Base-by-base conservation (phyloP, 805 yeast genomes). In the Yamadazyma sp. region DNA sequence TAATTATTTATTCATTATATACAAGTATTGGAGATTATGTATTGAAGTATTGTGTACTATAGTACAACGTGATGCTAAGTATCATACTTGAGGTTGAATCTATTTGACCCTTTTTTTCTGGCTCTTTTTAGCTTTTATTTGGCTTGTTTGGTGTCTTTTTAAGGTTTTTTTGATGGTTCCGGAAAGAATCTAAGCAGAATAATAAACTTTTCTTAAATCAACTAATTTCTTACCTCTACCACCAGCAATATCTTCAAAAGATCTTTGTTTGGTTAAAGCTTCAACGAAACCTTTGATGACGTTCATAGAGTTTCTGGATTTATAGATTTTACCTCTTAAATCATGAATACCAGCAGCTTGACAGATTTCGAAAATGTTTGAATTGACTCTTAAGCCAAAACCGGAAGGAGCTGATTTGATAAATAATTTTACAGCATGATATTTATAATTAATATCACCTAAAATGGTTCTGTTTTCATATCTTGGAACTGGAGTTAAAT, bases 161-260 rank as follows among this genome's bases (percentile, higher is more conserved):
- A n/a, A n/a, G n/a, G n/a, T n/a, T n/a, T n/a, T n/a, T n/a, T n/a
- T n/a, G n/a, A n/a, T n/a, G n/a, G n/a, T n/a, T n/a, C n/a, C n/a
- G n/a, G n/a, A n/a, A 31, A 22, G 23, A 26, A 12, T 27, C 33
- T 49, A 64, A 29, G 64, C 61, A 23, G 85, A 76, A 60, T 87
- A 88, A 69, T 91, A 93, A 27, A 86, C 80, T 67, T 84, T 86
- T 61, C 94, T 82, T 55, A 93, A 81, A 61, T 93, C 98, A 24
- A 87, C 88, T 53, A 91, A 75, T 73, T 87, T 87, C 76, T 91
- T 91, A 43, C 98, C 98, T 66, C 98, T 79, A 49, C 82, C 84
- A 34, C 80, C 72, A 4, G 98, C 96, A 56, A 91, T 73, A 50
- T 88, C 95, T 51, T 86, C 94, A 50, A 86, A 73, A 2, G 94